Base-by-base conservation (phyloP, 495 filamentous ascomycete genomes). In the Aspergillus avenaceus region DNA sequence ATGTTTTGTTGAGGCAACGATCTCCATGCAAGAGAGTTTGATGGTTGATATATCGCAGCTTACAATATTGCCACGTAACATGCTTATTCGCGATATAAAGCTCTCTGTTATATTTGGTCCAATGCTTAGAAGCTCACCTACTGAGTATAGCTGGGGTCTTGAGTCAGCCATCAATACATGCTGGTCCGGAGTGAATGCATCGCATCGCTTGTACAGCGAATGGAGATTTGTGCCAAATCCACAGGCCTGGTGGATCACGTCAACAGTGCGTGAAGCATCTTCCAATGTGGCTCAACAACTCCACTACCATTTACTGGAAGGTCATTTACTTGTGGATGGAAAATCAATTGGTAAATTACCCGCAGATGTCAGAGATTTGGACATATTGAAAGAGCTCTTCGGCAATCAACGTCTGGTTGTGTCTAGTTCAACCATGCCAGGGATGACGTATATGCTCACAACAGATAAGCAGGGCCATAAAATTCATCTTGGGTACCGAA, bases 291-390 rank as follows among this genome's bases (percentile, higher is more conserved):
- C 43, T 0, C 62, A 60, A 29, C 25, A 31, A 1, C 65, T 84
- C 4, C 69, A 75, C 19, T 80, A 74, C 55, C 80, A 84, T 57
- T 28, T 82, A 0, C 59, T 86, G 12, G 76, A 71, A 6, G 82
- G 82, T 1, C 64, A 74, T 44, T 67, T 87, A 1, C 66, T 85
- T 11, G 67, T 86, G 5, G 67, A 84, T 47, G 81, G 80, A 0
- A 47, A 58, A 4, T 74, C 78, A 0, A 48, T 85, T 7, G 64
- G 69, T 4, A 72, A 78, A 22, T 63, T 84, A 0, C 82, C 82
- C 1, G 16, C 23, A 12, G 52, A 70, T 5, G 82, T 78, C 47
- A 60, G 72, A 26, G 28, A 44, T 3, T 71, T 80, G 70, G 45
- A 71, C 43, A 53, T 60, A n/a, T 49, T 71, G 63, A 43, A 44